Conservation (phyloP, 2,329 filamentous ascomycete species). For the Ceratocystis albifundus region DNA sequence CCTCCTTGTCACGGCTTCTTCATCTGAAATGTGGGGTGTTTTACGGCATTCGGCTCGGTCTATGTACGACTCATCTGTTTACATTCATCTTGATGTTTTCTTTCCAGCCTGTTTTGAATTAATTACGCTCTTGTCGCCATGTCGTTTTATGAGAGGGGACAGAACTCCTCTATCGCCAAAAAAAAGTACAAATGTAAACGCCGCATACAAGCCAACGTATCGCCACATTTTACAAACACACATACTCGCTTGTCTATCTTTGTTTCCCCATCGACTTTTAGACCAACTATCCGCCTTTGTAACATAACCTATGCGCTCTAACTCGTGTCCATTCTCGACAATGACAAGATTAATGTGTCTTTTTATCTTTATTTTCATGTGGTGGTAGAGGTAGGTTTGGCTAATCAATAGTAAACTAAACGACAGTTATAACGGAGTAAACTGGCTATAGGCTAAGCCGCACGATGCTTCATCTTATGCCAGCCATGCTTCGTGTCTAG, state of each 20-base stretch:
- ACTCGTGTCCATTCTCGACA: neutral
- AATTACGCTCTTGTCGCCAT: conserved; percentile 11
- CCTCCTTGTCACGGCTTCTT: neutral
- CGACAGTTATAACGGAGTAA: neutral
- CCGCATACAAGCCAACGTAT: conserved; percentile 13
- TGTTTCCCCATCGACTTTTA: neutral
- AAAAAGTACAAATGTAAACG: conserved; percentile 13
- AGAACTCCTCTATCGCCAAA: neutral
- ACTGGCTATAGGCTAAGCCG: neutral
- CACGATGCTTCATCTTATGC: neutral
- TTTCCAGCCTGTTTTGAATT: conserved; percentile 10
- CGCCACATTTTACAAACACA: conserved; percentile 4
- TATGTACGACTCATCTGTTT: conserved; percentile 1
- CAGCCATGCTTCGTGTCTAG: neutral
- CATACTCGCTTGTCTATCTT: neutral
- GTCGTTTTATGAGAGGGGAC: neutral
- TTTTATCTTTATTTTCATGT: neutral
- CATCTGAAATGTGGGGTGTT: conserved; percentile 2
- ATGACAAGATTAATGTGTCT: neutral
- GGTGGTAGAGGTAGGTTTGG: neutral
- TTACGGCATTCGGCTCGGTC: neutral
- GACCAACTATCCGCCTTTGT: neutral
- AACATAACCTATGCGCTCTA: neutral
- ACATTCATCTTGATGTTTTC: conserved; percentile 13
- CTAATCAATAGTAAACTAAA: too few relatives aligned